A percentile compares a stretch with the other conserved stretches of the same genome.
Conservation (phyloP, 768 basidiomycete genomes). For the Kwoniella sp. region DNA sequence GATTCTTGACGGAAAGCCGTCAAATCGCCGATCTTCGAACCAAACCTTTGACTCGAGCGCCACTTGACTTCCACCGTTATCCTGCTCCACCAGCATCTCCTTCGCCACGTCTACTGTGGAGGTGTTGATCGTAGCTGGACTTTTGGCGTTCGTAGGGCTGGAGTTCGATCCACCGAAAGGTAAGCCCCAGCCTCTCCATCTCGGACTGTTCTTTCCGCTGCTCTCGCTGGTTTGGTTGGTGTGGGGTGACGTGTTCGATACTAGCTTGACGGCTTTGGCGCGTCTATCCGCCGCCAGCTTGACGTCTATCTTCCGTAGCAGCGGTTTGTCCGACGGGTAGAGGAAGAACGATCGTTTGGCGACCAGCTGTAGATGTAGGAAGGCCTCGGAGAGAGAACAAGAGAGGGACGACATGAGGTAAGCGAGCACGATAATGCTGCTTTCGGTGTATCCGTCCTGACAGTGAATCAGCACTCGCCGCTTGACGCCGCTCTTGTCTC, state of each 20-base stretch:
- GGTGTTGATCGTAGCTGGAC: not conserved
- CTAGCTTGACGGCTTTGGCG: conserved; percentile 43
- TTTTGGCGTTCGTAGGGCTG: not conserved
- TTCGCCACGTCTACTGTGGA: conserved; percentile 30
- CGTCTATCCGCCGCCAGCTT: conserved; percentile 55
- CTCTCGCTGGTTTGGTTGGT: not conserved
- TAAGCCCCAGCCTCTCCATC: conserved; percentile 36
- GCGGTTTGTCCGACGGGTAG: conserved; percentile 75
- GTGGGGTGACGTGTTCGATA: conserved; percentile 14
- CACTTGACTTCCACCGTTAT: conserved; percentile 25
- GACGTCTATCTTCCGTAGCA: conserved; percentile 72
- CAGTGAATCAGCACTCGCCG: conserved; percentile 48
- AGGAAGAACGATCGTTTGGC: conserved; percentile 79
- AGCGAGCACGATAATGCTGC: conserved; percentile 80
- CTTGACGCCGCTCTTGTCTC: conserved; percentile 27
- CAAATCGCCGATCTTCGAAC: conserved; percentile 91
- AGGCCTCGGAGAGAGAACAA: conserved; percentile 77
- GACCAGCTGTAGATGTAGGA: conserved; percentile 76
- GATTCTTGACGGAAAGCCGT: conserved; percentile 93
- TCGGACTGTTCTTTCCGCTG: not conserved
- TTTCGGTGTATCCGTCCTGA: conserved; percentile 68
- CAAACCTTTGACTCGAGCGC: conserved; percentile 65
- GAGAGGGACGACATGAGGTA: conserved; percentile 70
- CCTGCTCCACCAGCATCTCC: conserved; percentile 30
- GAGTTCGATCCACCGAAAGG: conserved; percentile 9